Conservation (phyloP, 192 early-diverging fungal genomes). For the Cetraspora pellucida region DNA sequence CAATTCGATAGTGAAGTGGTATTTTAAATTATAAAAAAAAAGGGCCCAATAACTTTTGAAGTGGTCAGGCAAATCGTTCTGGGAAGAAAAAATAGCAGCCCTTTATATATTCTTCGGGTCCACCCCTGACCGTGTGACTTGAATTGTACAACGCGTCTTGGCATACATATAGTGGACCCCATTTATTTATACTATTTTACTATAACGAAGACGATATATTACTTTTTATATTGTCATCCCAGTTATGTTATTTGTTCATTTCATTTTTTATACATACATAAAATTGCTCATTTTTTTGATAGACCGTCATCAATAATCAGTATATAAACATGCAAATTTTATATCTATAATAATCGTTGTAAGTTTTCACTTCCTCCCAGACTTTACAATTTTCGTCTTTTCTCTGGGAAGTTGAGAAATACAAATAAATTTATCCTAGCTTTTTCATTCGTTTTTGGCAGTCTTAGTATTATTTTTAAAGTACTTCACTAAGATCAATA, state of each 20-base stretch:
- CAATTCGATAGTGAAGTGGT: no score
- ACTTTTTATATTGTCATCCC: not conserved
- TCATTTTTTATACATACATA: not conserved
- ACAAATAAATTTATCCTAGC: not conserved
- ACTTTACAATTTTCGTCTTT: not conserved
- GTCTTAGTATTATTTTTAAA: not conserved
- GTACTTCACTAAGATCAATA: conserved; percentile 15
- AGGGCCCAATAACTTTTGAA: not conserved
- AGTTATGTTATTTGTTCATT: conserved; percentile 17
- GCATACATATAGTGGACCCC: conserved; percentile 7
- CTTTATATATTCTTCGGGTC: conserved; percentile 26
- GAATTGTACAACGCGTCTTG: not conserved
- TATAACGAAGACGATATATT: not conserved
- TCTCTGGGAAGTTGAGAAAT: conserved; percentile 11
- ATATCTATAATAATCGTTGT: not conserved
- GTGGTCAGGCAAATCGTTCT: not conserved
- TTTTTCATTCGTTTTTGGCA: conserved; percentile 9
- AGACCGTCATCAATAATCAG: conserved; percentile 10
- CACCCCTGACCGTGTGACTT: not conserved
- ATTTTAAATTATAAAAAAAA: no score
- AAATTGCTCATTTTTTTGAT: conserved; percentile 2
- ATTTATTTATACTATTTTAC: conserved; percentile 12
- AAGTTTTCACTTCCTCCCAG: conserved; percentile 14
- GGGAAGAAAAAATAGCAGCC: not conserved
- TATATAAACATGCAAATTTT: conserved; percentile 22